These are phyloP conservation scores for Aspergillus sp. DNA, from an alignment of 2,329 filamentous ascomycete genomes.

Conservation along the genomic window DNA sequence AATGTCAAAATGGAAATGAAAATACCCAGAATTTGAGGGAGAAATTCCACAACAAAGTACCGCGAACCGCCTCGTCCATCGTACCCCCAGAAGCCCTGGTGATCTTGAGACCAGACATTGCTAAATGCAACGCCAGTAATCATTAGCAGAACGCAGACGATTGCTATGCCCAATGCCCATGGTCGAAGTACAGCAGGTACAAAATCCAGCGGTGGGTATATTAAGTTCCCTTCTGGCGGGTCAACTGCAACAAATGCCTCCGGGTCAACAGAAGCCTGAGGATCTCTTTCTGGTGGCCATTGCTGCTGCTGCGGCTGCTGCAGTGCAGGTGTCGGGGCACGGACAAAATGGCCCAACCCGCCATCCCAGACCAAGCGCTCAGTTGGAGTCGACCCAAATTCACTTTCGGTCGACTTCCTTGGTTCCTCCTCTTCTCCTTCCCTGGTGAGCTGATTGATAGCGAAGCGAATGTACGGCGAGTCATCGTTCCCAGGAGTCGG, in stretches of 20 bases:
- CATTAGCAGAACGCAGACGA: conserved; percentile 67
- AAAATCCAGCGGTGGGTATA: conserved; percentile 62
- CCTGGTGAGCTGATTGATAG: conserved; percentile 80
- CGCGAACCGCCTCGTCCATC: conserved; percentile 66
- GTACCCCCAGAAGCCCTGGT: conserved; percentile 69
- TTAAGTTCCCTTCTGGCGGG: conserved; percentile 42
- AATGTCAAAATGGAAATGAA: conserved; percentile 75
- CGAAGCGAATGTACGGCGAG: conserved; percentile 84
- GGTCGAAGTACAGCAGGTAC: conserved; percentile 71
- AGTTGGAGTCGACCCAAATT: conserved; percentile 48
- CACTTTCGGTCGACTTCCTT: conserved; percentile 50
- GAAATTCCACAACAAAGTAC: conserved; percentile 83
- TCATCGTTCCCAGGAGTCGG: conserved; percentile 78
- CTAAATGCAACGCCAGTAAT: conserved; percentile 70
- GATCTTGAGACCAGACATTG: conserved; percentile 64
- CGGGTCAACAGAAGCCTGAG: conserved; percentile 25
- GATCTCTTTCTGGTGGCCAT: conserved; percentile 17
- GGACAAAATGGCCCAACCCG: conserved; percentile 44
- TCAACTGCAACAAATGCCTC: conserved; percentile 52
- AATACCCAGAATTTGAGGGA: conserved; percentile 75
- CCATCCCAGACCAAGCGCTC: conserved; percentile 52
- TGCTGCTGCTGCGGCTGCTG: conserved; percentile 30
- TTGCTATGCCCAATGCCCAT: conserved; percentile 60
- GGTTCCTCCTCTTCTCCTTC: conserved; percentile 63
- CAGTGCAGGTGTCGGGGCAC: conserved; percentile 33